Percentiles rank a stretch among this genome's conserved stretches.
Conservation (phyloP, 2,329 filamentous ascomycete genomes). For the Tolypocladium album region DNA sequence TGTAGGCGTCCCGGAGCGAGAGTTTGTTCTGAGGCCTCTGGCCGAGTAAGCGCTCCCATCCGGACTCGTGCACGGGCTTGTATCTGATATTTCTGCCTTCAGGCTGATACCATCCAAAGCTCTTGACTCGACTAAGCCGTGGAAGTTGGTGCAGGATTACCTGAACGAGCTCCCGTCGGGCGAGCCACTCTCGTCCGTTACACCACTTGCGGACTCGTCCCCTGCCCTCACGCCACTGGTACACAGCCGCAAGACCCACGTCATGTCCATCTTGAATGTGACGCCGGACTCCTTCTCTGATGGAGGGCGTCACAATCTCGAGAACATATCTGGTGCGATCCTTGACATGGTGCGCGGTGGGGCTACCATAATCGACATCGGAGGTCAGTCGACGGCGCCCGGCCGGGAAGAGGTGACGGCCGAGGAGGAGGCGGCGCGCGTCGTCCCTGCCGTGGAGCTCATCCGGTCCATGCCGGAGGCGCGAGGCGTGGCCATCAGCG, state of each 20-base stretch:
- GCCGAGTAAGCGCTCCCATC: slow-evolving; percentile 48
- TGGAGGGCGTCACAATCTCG: slow-evolving; percentile 53
- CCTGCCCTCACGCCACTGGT: slow-evolving; percentile 48
- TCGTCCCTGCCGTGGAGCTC: slow-evolving; percentile 67
- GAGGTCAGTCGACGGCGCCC: slow-evolving; percentile 86
- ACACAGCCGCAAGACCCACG: slow-evolving; percentile 51
- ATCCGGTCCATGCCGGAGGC: slow-evolving; percentile 59
- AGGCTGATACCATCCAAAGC: slow-evolving; percentile 47
- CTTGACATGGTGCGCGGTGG: slow-evolving; percentile 53
- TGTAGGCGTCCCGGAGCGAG: slow-evolving; percentile 72
- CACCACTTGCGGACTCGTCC: slow-evolving; percentile 35
- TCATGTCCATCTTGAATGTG: slow-evolving; percentile 93
- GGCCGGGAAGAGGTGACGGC: slow-evolving; percentile 56
- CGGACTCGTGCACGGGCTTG: not conserved
- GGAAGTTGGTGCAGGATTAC: slow-evolving; percentile 50
- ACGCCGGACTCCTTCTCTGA: slow-evolving; percentile 98
- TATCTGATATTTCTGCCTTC: not conserved
- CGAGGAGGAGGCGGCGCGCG: slow-evolving; percentile 64
- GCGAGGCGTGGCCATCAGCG: slow-evolving; percentile 59
- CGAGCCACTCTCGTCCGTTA: slow-evolving; percentile 45
- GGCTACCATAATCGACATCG: slow-evolving; percentile 80
- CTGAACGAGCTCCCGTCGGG: slow-evolving; percentile 45
- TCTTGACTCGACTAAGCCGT: slow-evolving; percentile 41
- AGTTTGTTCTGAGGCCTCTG: slow-evolving; percentile 85
- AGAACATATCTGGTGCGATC: slow-evolving; percentile 48